These are phyloP conservation scores for Escallonia herrerae DNA, from an alignment of 129 eudicot genomes.

Conservation along the genomic window DNA sequence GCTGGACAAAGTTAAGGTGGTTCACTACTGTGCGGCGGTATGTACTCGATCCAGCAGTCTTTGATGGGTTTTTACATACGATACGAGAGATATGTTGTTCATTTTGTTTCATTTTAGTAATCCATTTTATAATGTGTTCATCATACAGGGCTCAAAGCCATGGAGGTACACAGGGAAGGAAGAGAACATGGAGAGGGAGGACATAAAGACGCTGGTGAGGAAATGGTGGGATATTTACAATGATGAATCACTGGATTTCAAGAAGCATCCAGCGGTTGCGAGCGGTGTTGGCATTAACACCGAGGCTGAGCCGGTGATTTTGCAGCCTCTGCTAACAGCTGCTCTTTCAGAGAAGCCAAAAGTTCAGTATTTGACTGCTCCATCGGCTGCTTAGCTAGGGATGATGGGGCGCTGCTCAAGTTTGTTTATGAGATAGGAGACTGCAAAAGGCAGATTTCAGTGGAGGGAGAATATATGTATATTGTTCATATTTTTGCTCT, in stretches of 20 bases:
- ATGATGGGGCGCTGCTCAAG: not conserved
- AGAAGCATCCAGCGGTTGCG: constrained; percentile 6
- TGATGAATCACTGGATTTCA: constrained; percentile 48
- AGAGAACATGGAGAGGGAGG: constrained; percentile 86
- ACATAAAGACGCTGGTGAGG: constrained; percentile 67
- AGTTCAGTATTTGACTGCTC: constrained; percentile 44
- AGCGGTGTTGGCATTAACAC: not conserved
- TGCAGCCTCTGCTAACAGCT: constrained; percentile 32
- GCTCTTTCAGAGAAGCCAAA: constrained; percentile 22
- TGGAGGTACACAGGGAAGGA: constrained; percentile 82
- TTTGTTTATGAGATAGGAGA: not conserved
- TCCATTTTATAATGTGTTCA: too few species aligned
- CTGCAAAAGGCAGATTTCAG: not conserved
- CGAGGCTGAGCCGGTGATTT: constrained; percentile 10
- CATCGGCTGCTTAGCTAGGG: constrained; percentile 49
- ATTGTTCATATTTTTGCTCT: not conserved
- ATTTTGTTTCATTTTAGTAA: not conserved
- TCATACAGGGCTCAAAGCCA: constrained; percentile 59
- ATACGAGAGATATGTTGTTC: too few species aligned
- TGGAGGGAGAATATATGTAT: not conserved
- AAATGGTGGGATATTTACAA: constrained; percentile 82
- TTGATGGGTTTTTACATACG: not conserved
- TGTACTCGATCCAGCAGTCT: not conserved
- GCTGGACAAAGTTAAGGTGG: constrained; percentile 59
- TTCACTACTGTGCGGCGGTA: constrained; percentile 82